A percentile compares a stretch with the other conserved stretches of the same genome.
These are phyloP conservation scores for Debaryomyces sp. DNA, from an alignment of 1,139 yeast species.

Conservation along the genomic window DNA sequence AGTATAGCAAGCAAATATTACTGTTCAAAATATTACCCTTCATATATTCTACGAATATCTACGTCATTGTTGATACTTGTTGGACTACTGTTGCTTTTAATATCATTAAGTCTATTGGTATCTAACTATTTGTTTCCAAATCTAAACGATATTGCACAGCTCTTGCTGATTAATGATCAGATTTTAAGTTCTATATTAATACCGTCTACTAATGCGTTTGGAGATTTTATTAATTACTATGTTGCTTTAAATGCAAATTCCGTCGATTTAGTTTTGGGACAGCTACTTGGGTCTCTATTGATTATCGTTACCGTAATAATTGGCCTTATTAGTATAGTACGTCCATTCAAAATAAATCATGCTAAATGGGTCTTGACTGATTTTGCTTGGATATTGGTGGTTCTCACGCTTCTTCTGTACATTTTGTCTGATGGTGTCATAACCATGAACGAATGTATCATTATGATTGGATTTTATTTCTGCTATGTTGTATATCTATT, in stretches of 20 bases:
- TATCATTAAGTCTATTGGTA: constrained; percentile 36
- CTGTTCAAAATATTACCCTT: constrained; percentile 23
- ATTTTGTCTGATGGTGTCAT: constrained; percentile 55
- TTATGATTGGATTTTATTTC: constrained; percentile 44
- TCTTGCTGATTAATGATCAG: constrained; percentile 31
- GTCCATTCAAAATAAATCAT: constrained; percentile 26
- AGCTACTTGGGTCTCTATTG: constrained; percentile 41
- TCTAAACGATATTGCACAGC: constrained; percentile 30
- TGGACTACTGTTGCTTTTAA: constrained; percentile 21
- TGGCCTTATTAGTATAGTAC: constrained; percentile 35
- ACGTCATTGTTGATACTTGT: constrained; percentile 21
- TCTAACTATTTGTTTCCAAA: constrained; percentile 38
- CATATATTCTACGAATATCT: constrained; percentile 13
- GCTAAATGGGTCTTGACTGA: constrained; percentile 30
- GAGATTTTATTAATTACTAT: constrained; percentile 43
- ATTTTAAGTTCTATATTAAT: constrained; percentile 39
- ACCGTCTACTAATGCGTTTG: constrained; percentile 44
- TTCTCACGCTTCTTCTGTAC: constrained; percentile 41
- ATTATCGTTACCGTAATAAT: constrained; percentile 41
- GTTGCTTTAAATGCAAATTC: constrained; percentile 34
- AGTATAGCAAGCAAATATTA: constrained; percentile 28
- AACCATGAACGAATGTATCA: constrained; percentile 45
- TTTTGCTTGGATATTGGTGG: constrained; percentile 34
- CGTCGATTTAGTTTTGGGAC: constrained; percentile 43
- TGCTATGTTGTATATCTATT: constrained; percentile 37